Percentiles rank a stretch among this genome's conserved stretches.
These are phyloP conservation scores for Yamadazyma atlantica DNA, from an alignment of 1,139 yeast genomes.

Conservation along the genomic window DNA sequence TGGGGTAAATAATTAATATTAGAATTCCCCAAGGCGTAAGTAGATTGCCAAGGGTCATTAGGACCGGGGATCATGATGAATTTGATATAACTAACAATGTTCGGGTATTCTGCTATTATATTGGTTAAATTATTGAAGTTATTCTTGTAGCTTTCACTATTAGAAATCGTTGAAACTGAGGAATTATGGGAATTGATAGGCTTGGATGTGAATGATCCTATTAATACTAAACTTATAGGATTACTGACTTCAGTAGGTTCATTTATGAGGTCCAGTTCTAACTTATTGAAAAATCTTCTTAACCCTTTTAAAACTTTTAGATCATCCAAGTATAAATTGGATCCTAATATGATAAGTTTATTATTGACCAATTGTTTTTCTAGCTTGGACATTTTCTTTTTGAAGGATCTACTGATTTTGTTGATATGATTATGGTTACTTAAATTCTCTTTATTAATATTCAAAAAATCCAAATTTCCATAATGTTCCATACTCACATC, in stretches of 20 bases:
- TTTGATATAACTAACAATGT: slow-evolving; percentile 34
- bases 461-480: slow-evolving; percentile 79
- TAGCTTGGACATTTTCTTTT: slow-evolving; percentile 50
- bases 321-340: slow-evolving; percentile 68
- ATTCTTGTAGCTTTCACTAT: slow-evolving; percentile 60
- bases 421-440: slow-evolving; percentile 19
- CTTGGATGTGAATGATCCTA: slow-evolving; percentile 62
- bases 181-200: slow-evolving; percentile 56
- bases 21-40: slow-evolving; percentile 63
- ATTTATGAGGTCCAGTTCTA: slow-evolving; percentile 43
- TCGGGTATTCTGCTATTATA: slow-evolving; percentile 34
- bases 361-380: slow-evolving; percentile 60
- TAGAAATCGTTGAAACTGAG: slow-evolving; percentile 41
- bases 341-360: slow-evolving; percentile 68
- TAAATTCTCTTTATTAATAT: slow-evolving; percentile 42
- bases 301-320: slow-evolving; percentile 58
- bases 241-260: slow-evolving; percentile 19
- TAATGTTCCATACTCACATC: slow-evolving; percentile 63
- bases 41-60: slow-evolving; percentile 91
- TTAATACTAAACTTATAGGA: slow-evolving; percentile 53
- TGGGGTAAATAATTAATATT: slow-evolving; percentile 69
- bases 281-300: slow-evolving; percentile 51
- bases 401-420: slow-evolving; percentile 62
- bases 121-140: slow-evolving; percentile 73
- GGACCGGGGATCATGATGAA: slow-evolving; percentile 81